Conservation (phyloP, 345 rosid genomes). For the Eucalyptus albens region DNA sequence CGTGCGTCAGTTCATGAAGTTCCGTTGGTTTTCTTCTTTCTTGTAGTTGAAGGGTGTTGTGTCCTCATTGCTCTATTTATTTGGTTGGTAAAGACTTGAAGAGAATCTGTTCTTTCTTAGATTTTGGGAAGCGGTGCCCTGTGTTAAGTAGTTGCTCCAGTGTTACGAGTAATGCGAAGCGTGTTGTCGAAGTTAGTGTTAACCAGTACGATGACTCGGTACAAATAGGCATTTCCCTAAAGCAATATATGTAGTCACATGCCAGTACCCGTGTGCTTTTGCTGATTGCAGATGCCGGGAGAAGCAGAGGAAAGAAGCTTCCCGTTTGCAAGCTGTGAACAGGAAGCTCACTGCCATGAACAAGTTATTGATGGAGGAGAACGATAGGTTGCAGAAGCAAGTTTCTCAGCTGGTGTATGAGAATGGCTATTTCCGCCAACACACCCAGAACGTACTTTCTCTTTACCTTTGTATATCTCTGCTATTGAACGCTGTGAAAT, state of each 20-base stretch:
- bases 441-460: constrained; percentile 58
- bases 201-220: not conserved
- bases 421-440: constrained; percentile 95
- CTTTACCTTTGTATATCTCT: not conserved
- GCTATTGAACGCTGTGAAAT: not conserved
- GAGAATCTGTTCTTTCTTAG: not conserved
- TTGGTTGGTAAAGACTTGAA: not conserved
- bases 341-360: constrained; percentile 95
- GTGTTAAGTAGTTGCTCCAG: not conserved
- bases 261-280: not conserved
- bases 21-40: not conserved
- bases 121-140: not conserved
- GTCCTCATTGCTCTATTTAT: not conserved
- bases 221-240: not conserved
- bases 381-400: constrained; percentile 98
- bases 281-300: constrained; percentile 73
- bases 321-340: constrained; percentile 97
- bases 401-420: constrained; percentile 96
- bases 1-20: not conserved
- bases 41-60: not conserved
- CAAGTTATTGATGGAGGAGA: constrained; percentile 99
- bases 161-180: not conserved
- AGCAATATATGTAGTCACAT: not conserved
- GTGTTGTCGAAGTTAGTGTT: not conserved
- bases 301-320: constrained; percentile 98